Percentiles rank a stretch among this genome's conserved stretches.
phyloP scores from a whole-genome alignment of 495 filamentous ascomycete genomes.

The Evansstolkia leycettana region DNA sequence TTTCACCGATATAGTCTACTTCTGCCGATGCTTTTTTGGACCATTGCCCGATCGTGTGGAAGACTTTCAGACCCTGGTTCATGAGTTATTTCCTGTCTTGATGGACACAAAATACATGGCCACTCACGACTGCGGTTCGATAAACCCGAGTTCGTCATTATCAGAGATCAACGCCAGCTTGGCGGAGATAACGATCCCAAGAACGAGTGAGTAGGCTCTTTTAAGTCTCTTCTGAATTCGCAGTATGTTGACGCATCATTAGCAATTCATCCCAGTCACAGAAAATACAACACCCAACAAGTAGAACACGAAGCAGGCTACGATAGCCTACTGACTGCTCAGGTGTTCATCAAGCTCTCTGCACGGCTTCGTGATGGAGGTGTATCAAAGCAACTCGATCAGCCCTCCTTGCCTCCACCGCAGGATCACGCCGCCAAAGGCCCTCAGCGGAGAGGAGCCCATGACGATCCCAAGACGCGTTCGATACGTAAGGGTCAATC shows the following conservation, averaged over 20 bases:
- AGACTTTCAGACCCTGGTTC: constrained; percentile 43
- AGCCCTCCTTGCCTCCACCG: background rate
- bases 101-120: constrained; percentile 73
- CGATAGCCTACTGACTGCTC: constrained; percentile 59
- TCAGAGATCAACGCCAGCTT: constrained; percentile 35
- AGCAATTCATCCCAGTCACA: constrained; percentile 26
- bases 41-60: constrained; percentile 46
- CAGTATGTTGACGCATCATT: background rate
- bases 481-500: too few species aligned
- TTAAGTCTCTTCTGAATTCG: background rate
- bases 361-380: constrained; percentile 29
- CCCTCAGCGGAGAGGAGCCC: too few species aligned
- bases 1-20: constrained; percentile 60
- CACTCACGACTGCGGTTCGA: constrained; percentile 39
- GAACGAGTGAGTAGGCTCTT: constrained; percentile 27
- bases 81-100: constrained; percentile 51
- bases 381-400: constrained; percentile 5
- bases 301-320: constrained; percentile 58
- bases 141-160: constrained; percentile 37
- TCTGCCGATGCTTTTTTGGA: constrained; percentile 60
- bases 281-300: constrained; percentile 32
- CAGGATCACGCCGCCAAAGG: too few species aligned
- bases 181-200: constrained; percentile 21
- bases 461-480: too few species aligned
- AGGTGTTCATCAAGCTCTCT: constrained; percentile 50